Evolutionary conservation across 1,284 basidiomycete species (phyloP), one percentile per base, ranked within the genome.

Genomic region (Malassezia sp.): DNA sequence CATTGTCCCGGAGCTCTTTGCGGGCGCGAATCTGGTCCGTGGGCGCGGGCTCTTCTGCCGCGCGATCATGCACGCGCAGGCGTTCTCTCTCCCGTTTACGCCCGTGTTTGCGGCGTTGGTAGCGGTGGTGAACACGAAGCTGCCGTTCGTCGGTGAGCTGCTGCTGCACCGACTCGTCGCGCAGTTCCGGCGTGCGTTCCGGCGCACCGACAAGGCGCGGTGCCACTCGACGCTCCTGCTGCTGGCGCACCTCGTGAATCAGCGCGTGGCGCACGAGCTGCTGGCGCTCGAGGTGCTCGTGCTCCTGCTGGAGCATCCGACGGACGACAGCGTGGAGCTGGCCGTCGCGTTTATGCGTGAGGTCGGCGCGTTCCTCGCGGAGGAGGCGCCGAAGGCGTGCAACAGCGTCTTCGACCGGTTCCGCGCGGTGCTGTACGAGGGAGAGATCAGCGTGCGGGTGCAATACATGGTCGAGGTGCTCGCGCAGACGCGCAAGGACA

Each of bases 391-490:
- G 17, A 89, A 90, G 71, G 89, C 87, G 51, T 95, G 87, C 66
- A 84, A 86, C 30, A 83, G 81, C 39, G 83, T 95, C 32, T 96
- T 82, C 68, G 93, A 96, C 71, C 83, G 89, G 29, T 96, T 97
- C 79, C 82, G 91, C 38, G 85, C 87, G 0, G 88, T 96, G 5
- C 75, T 99, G 33, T 93, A 97, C 72, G 93, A 97, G 71, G 89
- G 87, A 35, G 75, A 78, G 31, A 91, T 97, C 71, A 87, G 84
- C 66, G 90, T 96, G 66, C 81, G 93, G 57, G 88, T 95, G 21
- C 91, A 97, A 70, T 99, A 95, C 74, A 96, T 96, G 93, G 89
- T 99, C 63, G 93, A 97, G 73, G 91, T 97, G 4, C 57, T 70
- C 1, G 57, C 59, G 2, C 65, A 68, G 46, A 86, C 95, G 9